A percentile compares a stretch with the other conserved stretches of the same genome.
Evolutionary conservation across 2,329 filamentous ascomycete species (phyloP).

Genomic region (Sporothrix curviconia): DNA sequence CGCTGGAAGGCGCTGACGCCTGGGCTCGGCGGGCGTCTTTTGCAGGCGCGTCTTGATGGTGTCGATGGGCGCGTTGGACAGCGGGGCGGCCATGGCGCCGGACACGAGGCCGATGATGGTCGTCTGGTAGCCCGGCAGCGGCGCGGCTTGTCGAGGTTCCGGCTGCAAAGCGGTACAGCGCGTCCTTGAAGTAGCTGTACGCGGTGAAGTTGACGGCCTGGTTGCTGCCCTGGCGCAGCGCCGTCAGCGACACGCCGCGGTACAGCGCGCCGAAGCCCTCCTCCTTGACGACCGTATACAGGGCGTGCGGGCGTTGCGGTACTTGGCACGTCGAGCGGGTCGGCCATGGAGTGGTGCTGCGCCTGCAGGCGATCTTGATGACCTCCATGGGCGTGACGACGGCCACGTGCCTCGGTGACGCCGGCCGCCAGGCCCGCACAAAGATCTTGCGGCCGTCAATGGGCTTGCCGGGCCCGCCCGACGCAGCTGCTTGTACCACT

Average conservation of each 20-base stretch:
- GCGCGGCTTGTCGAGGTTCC: constrained; percentile 48
- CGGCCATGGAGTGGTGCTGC: constrained; percentile 95
- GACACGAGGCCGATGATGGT: constrained; percentile 83
- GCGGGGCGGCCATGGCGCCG: constrained; percentile 89
- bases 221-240: constrained; percentile 89
- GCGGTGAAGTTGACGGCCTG: constrained; percentile 99
- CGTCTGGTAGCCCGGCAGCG: constrained; percentile 82
- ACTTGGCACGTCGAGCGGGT: constrained; percentile 92
- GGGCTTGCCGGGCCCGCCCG: constrained; percentile 54
- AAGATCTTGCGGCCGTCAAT: constrained; percentile 66
- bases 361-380: constrained; percentile 98
- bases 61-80: constrained; percentile 96
- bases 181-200: constrained; percentile 86
- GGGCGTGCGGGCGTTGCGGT: constrained; percentile 79
- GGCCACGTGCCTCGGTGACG: constrained; percentile 90
- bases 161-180: constrained; percentile 67
- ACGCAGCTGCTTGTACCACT: constrained; percentile 83
- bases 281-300: constrained; percentile 85
- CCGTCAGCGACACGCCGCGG: constrained; percentile 88
- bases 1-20: constrained; percentile 75
- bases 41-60: constrained; percentile 98
- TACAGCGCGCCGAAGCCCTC: constrained; percentile 85
- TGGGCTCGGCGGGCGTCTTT: constrained; percentile 72
- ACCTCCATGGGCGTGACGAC: constrained; percentile 99
- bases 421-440: constrained; percentile 77